Conservation (phyloP, 1,139 yeast species). For the Kluyveromyces sp. region DNA sequence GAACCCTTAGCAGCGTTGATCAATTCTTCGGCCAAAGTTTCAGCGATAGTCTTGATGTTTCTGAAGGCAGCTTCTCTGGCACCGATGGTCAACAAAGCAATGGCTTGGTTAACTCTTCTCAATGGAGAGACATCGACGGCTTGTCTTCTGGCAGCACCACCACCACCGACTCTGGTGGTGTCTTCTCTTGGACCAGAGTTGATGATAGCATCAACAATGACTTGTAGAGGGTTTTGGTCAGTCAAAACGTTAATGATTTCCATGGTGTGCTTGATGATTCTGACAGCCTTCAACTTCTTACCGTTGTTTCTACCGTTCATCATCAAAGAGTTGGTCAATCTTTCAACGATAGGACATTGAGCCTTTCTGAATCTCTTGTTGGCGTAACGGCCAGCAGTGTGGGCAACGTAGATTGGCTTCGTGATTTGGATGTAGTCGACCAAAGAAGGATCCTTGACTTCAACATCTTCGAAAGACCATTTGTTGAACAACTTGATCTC, state of each 20-base stretch:
- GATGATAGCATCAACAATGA: slow-evolving; percentile 97
- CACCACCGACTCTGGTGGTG: slow-evolving; percentile 99
- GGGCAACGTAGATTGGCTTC: slow-evolving; percentile 95
- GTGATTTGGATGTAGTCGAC: slow-evolving; percentile 98
- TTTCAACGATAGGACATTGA: slow-evolving; percentile 98
- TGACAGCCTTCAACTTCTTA: slow-evolving; percentile 99
- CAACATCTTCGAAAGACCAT: slow-evolving; percentile 97
- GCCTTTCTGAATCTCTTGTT: slow-evolving; percentile 99
- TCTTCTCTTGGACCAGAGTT: slow-evolving; percentile 99
- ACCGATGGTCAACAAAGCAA: slow-evolving; percentile 97
- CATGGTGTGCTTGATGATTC: slow-evolving; percentile 98
- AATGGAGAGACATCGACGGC: slow-evolving; percentile 99
- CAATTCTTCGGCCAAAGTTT: slow-evolving; percentile 99
- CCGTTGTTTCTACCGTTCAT: slow-evolving; percentile 99
- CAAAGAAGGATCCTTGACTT: slow-evolving; percentile 95
- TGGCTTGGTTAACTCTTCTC: slow-evolving; percentile 99
- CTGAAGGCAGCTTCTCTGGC: slow-evolving; percentile 99
- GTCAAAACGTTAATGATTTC: slow-evolving; percentile 97
- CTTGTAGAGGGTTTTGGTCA: slow-evolving; percentile 99
- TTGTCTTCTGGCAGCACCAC: slow-evolving; percentile 99
- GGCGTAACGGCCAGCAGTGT: slow-evolving; percentile 99
- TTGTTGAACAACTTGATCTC: slow-evolving; percentile 98
- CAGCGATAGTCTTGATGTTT: slow-evolving; percentile 99
- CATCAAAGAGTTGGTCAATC: slow-evolving; percentile 99
- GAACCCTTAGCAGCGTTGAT: slow-evolving; percentile 99